Base-by-base conservation (phyloP, 306 rosid species). In the Astragalus membranaceus region DNA sequence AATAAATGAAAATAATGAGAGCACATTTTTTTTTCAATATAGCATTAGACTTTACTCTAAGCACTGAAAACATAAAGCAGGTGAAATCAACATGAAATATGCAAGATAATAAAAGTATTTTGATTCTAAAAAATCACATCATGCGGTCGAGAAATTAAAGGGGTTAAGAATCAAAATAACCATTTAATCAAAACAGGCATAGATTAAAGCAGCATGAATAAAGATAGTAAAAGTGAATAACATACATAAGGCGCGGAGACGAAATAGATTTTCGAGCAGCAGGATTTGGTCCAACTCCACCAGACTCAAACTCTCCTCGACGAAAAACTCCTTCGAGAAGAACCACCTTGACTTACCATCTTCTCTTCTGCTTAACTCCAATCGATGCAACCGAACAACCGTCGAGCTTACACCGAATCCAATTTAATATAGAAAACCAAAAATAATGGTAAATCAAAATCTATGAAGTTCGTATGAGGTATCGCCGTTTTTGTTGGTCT, bases 271-370 rank as follows among this genome's bases (percentile, higher is more conserved):
- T 95, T 53, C 96, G 87, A 17, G 77, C 32, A 5, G 80, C 10
- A 41, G 61, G 17, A 8, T 85, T 86, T 23, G 70, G 33, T 5
- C 6, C 49, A 15, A 30, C 52, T 39, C 32, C 84, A 51, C 73
- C 88, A 74, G 78, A 79, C 16, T 89, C 96, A 41, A 29, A 57
- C 10, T 85, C 78, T 95, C 76, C 77, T 82, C 36, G 83, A 54
- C 60, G 85, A 69, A 41, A 89, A 7, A 76, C 93, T 91, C 88
- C 89, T 89, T 58, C 99, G 86, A 15, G 96, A 85, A 66, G 91
- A 43, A 74, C 89, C 84, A 32, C 80, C 79, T 59, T 89, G 98
- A 77, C 87, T 89, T 4, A 91, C 76, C 97, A 95, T 95, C 54
- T 78, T 67, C 72, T 20, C 69, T 66, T 49, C 59, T 39, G 57